phyloP scores from a whole-genome alignment of 2,329 filamentous ascomycete genomes.

The Trichoderma koningii region DNA sequence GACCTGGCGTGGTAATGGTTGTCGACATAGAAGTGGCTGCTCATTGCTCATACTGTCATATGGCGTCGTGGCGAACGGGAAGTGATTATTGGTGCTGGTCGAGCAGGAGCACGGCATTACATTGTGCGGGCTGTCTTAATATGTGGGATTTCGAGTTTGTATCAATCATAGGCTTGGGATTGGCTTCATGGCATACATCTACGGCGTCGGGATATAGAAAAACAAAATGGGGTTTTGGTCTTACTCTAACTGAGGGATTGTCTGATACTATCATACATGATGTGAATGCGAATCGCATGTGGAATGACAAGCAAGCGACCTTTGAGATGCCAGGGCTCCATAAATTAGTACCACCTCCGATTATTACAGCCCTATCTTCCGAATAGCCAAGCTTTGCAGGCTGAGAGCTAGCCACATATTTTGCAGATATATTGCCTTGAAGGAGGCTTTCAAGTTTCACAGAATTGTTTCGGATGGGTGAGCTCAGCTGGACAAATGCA shows the following conservation, averaged over 20 bases:
- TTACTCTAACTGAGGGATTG: neutral
- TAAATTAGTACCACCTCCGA: no score
- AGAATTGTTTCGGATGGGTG: no score
- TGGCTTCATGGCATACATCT: slow-evolving; percentile 14
- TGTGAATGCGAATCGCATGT: neutral
- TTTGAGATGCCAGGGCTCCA: no score
- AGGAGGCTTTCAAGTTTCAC: no score
- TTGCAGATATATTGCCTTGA: no score
- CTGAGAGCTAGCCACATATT: no score
- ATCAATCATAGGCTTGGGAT: slow-evolving; percentile 7
- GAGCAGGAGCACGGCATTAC: slow-evolving; percentile 3
- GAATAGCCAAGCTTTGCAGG: no score
- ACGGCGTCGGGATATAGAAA: slow-evolving; percentile 22
- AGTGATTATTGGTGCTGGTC: neutral
- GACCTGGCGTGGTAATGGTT: slow-evolving; percentile 45
- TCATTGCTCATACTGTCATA: slow-evolving; percentile 13
- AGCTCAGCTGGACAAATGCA: no score
- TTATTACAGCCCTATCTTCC: no score
- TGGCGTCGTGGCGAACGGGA: neutral
- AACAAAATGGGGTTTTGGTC: slow-evolving; percentile 10
- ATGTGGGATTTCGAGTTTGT: slow-evolving; percentile 18
- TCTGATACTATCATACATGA: neutral
- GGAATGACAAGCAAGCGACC: neutral
- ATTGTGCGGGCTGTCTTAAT: neutral
- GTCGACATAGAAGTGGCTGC: neutral